phyloP scores from a whole-genome alignment of 768 basidiomycete species.

The Exsudoporus frostii region DNA sequence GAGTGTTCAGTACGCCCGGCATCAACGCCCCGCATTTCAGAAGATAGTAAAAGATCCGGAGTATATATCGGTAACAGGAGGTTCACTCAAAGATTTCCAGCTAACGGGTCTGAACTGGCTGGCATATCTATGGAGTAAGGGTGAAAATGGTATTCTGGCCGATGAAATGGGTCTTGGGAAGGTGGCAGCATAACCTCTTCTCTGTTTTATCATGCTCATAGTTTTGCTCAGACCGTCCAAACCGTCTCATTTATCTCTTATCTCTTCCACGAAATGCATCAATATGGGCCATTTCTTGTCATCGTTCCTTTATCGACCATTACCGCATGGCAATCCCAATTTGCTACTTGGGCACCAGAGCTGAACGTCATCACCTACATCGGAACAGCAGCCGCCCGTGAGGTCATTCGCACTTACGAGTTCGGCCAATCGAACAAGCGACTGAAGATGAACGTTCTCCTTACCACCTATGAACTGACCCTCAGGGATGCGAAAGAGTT shows the following conservation, averaged over 20 bases:
- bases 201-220: conserved; percentile 11
- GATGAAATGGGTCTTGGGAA: conserved; percentile 99
- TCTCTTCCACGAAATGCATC: conserved; percentile 86
- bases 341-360: conserved; percentile 92
- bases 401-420: conserved; percentile 89
- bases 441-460: conserved; percentile 92
- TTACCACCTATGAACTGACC: conserved; percentile 96
- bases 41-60: conserved; percentile 87
- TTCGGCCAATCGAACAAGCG: conserved; percentile 87
- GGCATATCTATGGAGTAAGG: conserved; percentile 92
- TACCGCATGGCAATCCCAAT: conserved; percentile 96
- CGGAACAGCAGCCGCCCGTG: conserved; percentile 81
- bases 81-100: conserved; percentile 95
- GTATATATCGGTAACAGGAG: conserved; percentile 76
- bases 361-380: conserved; percentile 97
- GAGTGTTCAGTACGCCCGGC: conserved; percentile 62
- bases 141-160: conserved; percentile 94
- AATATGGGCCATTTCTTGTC: conserved; percentile 96
- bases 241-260: conserved; percentile 94
- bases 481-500: conserved; percentile 88
- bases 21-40: conserved; percentile 72
- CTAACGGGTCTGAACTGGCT: conserved; percentile 98
- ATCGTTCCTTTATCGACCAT: conserved; percentile 98
- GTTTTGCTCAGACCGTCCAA: conserved; percentile 73
- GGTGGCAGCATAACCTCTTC: conserved; percentile 36